Evolutionary conservation across 768 basidiomycete species (phyloP).

Genomic region (Artomyces pyxidatus): DNA sequence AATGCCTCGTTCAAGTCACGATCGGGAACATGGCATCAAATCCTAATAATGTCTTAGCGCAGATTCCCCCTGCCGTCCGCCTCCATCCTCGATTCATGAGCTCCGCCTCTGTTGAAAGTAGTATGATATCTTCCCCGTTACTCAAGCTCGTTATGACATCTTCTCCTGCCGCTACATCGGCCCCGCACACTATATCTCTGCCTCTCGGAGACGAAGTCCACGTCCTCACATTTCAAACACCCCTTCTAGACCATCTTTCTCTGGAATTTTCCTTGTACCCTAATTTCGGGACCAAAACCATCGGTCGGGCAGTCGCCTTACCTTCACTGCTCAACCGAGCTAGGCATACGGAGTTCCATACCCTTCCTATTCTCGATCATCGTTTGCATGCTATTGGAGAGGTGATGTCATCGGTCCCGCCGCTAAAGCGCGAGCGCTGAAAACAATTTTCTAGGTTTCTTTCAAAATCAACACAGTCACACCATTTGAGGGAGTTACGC

Average conservation of each 20-base stretch:
- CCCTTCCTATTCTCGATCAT: conserved; percentile 82
- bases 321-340: conserved; percentile 61
- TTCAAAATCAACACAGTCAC: conserved; percentile 84
- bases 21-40: conserved; percentile 59
- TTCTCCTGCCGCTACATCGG: conserved; percentile 71
- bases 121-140: conserved; percentile 67
- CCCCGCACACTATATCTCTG: conserved; percentile 84
- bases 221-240: conserved; percentile 82
- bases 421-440: neutral
- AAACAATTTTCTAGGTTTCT: conserved; percentile 48
- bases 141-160: conserved; percentile 95
- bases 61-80: conserved; percentile 42
- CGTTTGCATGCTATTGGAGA: conserved; percentile 92
- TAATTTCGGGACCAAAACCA: conserved; percentile 94
- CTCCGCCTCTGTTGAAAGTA: conserved; percentile 56
- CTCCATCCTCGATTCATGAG: conserved; percentile 70
- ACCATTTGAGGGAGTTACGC: conserved; percentile 85
- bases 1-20: conserved; percentile 77
- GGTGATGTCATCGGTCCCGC: conserved; percentile 33
- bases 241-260: conserved; percentile 60
- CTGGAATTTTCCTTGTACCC: conserved; percentile 95
- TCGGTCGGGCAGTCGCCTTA: conserved; percentile 85
- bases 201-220: conserved; percentile 66
- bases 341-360: conserved; percentile 44
- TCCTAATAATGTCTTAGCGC: conserved; percentile 22